A percentile compares a stretch with the other conserved stretches of the same genome.
Evolutionary conservation across 2,329 filamentous ascomycete species (phyloP).

Genomic region (Fusarium tjaetaba): DNA sequence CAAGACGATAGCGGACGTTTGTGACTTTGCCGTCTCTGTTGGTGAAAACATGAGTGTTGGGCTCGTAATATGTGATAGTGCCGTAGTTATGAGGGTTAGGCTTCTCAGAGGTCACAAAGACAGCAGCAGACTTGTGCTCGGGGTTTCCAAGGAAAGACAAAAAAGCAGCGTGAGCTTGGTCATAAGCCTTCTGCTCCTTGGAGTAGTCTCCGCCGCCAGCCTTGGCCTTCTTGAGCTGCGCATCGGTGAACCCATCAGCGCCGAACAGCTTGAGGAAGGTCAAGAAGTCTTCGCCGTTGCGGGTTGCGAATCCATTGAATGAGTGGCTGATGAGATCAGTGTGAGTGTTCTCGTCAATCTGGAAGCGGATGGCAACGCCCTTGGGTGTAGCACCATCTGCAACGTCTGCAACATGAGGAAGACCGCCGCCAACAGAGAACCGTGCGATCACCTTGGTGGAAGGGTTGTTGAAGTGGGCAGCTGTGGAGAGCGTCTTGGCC

Average conservation of each 20-base stretch:
- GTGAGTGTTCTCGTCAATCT: slow-evolving; percentile 17
- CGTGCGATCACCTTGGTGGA: slow-evolving; percentile 18
- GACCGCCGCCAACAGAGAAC: slow-evolving; percentile 23
- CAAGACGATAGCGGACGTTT: slow-evolving; percentile 19
- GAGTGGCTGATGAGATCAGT: slow-evolving; percentile 21
- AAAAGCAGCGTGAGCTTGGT: background rate
- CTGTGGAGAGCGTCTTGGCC: slow-evolving; percentile 14
- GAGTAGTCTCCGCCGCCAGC: background rate
- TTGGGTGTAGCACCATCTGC: slow-evolving; percentile 22
- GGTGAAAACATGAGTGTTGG: slow-evolving; percentile 22
- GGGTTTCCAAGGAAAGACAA: background rate
- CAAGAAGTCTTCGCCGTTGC: slow-evolving; percentile 10
- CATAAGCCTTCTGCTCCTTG: background rate
- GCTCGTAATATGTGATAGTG: slow-evolving; percentile 24
- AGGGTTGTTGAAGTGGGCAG: slow-evolving; percentile 12
- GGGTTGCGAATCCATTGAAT: slow-evolving; percentile 17
- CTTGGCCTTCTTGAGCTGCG: background rate
- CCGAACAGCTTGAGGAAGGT: slow-evolving; percentile 19
- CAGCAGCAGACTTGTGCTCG: background rate
- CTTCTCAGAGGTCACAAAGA: slow-evolving; percentile 14
- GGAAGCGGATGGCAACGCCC: slow-evolving; percentile 21
- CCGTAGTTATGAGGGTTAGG: slow-evolving; percentile 25
- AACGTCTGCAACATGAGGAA: slow-evolving; percentile 4
- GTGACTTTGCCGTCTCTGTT: slow-evolving; percentile 11
- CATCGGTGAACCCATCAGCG: background rate